phyloP scores from a whole-genome alignment of 306 rosid species.

The Echinosophora koreensis region DNA sequence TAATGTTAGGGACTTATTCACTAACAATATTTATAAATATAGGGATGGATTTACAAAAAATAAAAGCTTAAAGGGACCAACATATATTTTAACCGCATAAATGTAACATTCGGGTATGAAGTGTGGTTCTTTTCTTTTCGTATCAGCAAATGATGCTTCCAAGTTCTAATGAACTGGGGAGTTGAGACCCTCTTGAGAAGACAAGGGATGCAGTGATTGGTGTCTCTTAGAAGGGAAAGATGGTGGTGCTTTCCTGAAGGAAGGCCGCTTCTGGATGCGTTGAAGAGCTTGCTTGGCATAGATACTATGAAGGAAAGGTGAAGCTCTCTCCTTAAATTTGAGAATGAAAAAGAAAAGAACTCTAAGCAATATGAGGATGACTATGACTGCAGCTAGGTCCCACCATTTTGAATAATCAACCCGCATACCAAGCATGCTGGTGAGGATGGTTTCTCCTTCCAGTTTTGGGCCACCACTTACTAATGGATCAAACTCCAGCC shows the following conservation, averaged over 20 bases:
- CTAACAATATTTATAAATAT: too few relatives aligned
- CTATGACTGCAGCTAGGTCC: slow-evolving; percentile 75
- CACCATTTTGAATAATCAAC: slow-evolving; percentile 83
- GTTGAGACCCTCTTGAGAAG: slow-evolving; percentile 82
- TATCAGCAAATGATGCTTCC: slow-evolving; percentile 42
- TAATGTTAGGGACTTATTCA: too few relatives aligned
- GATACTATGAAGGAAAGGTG: slow-evolving; percentile 60
- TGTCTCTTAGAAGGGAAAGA: slow-evolving; percentile 81
- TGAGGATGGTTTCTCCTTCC: slow-evolving; percentile 73
- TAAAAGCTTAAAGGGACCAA: too few relatives aligned
- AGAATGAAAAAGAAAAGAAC: slow-evolving; percentile 72
- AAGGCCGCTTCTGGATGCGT: slow-evolving; percentile 76
- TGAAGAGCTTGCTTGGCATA: slow-evolving; percentile 63
- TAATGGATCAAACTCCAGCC: slow-evolving; percentile 71
- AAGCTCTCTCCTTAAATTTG: slow-evolving; percentile 72
- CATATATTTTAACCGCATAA: too few relatives aligned
- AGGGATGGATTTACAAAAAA: too few relatives aligned
- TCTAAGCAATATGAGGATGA: slow-evolving; percentile 63
- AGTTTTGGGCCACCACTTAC: slow-evolving; percentile 66
- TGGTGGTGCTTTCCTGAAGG: slow-evolving; percentile 68
- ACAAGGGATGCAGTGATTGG: slow-evolving; percentile 71
- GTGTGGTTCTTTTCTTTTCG: slow-evolving; percentile 21
- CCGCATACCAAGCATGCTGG: slow-evolving; percentile 67
- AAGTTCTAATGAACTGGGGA: slow-evolving; percentile 73
- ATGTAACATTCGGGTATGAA: not conserved